A percentile compares a stretch with the other conserved stretches of the same genome.
Conservation (phyloP, 2,329 filamentous ascomycete species). For the Sodiomyces alkalinus region DNA sequence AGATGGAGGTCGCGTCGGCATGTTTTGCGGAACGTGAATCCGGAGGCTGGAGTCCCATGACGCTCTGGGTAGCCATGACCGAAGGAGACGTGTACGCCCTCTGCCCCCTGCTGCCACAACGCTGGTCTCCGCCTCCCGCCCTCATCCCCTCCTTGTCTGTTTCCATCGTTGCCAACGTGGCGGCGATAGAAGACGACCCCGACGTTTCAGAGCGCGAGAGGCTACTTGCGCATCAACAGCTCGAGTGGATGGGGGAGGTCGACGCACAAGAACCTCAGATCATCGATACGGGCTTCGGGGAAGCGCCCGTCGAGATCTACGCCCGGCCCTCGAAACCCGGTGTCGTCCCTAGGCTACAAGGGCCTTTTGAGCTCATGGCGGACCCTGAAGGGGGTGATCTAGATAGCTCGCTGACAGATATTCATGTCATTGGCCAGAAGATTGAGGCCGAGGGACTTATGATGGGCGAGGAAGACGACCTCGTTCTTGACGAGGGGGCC, state of each 20-base stretch:
- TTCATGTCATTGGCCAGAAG: slow-evolving; percentile 47
- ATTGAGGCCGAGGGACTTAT: slow-evolving; percentile 44
- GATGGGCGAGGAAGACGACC: slow-evolving; percentile 47
- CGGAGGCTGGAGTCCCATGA: slow-evolving; percentile 92
- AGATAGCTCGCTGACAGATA: slow-evolving; percentile 43
- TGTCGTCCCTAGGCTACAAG: slow-evolving; percentile 42
- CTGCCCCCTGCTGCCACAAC: slow-evolving; percentile 74
- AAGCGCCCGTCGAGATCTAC: slow-evolving; percentile 39
- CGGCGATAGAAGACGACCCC: slow-evolving; percentile 44
- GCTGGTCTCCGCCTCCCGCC: slow-evolving; percentile 66
- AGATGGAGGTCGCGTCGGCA: slow-evolving; percentile 87
- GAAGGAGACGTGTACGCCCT: slow-evolving; percentile 88
- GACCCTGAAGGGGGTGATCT: slow-evolving; percentile 40
- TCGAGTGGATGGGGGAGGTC: slow-evolving; percentile 53
- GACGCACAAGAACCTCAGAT: slow-evolving; percentile 45
- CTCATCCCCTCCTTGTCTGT: slow-evolving; percentile 72
- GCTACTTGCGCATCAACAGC: slow-evolving; percentile 45
- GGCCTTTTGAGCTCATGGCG: slow-evolving; percentile 42
- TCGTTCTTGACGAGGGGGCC: slow-evolving; percentile 40
- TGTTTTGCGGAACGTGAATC: slow-evolving; percentile 54
- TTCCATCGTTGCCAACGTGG: slow-evolving; percentile 62
- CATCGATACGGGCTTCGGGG: slow-evolving; percentile 32
- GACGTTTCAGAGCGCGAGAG: slow-evolving; percentile 35
- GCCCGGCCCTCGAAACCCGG: slow-evolving; percentile 41
- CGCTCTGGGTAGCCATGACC: slow-evolving; percentile 90